phyloP scores from a whole-genome alignment of 2,329 filamentous ascomycete species.

The Verticillium dahliae region DNA sequence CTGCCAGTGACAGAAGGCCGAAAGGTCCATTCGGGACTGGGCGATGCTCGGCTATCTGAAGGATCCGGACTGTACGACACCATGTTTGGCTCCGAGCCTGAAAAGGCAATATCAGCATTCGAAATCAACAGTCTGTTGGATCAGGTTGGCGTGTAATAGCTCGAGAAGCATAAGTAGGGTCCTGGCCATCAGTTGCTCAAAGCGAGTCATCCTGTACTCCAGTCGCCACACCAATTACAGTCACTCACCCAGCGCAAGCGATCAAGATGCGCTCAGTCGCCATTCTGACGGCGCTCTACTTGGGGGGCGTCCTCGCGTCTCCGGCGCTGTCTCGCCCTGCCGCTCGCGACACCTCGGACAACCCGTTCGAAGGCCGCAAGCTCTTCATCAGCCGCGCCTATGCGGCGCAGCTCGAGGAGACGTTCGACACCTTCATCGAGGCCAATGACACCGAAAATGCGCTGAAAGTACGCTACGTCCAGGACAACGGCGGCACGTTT shows the following conservation, averaged over 20 bases:
- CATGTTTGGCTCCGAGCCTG: not conserved
- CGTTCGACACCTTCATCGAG: constrained; percentile 24
- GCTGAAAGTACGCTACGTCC: constrained; percentile 23
- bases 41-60: not conserved
- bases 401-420: constrained; percentile 27
- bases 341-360: constrained; percentile 8
- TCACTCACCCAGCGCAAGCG: not conserved
- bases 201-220: not conserved
- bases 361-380: constrained; percentile 38
- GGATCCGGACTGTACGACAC: not conserved
- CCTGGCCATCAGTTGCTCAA: not conserved
- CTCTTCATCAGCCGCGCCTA: constrained; percentile 36
- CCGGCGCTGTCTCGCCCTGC: not conserved
- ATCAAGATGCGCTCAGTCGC: constrained; percentile 1
- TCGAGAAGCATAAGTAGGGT: not conserved
- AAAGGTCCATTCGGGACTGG: not conserved
- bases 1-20: not conserved
- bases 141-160: not conserved
- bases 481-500: constrained; percentile 28
- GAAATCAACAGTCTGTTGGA: not conserved
- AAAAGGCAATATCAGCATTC: not conserved
- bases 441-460: constrained; percentile 27
- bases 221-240: not conserved
- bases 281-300: not conserved
- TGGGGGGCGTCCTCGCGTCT: not conserved